A percentile compares a stretch with the other conserved stretches of the same genome.
These are phyloP conservation scores for Colletotrichum sidae DNA, from an alignment of 2,329 filamentous ascomycete genomes.

Conservation along the genomic window DNA sequence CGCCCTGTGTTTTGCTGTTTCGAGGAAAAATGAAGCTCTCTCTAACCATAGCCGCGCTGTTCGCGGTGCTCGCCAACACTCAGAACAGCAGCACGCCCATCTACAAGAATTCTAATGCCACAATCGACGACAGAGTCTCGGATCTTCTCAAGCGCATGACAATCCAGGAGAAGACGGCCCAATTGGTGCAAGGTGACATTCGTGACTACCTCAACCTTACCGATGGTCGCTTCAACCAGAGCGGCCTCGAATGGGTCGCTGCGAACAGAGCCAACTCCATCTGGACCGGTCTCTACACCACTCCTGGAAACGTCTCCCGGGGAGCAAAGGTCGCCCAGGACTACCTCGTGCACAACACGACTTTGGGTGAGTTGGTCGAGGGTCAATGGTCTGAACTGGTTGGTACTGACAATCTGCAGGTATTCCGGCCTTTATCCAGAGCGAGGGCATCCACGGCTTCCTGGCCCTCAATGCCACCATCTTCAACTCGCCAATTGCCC, in stretches of 20 bases:
- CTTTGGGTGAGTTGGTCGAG: constrained; percentile 43
- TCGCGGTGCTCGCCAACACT: constrained; percentile 43
- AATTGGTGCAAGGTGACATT: constrained; percentile 77
- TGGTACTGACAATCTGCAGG: constrained; percentile 65
- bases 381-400: not conserved
- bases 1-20: constrained; percentile 19
- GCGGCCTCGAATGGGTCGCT: constrained; percentile 76
- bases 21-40: constrained; percentile 45
- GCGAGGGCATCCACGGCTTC: constrained; percentile 80
- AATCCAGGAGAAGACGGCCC: constrained; percentile 77
- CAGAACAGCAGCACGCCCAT: constrained; percentile 48
- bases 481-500: constrained; percentile 81
- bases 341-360: constrained; percentile 67
- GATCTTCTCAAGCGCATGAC: constrained; percentile 81
- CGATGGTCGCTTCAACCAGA: constrained; percentile 73
- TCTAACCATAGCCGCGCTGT: constrained; percentile 39
- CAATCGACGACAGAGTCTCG: constrained; percentile 72
- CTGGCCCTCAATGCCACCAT: constrained; percentile 79
- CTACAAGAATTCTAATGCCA: constrained; percentile 73
- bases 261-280: constrained; percentile 74
- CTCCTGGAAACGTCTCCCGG: constrained; percentile 71
- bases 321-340: constrained; percentile 76
- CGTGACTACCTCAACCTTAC: constrained; percentile 80
- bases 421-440: constrained; percentile 80
- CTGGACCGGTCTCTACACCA: constrained; percentile 77